Evolutionary conservation across 2,329 filamentous ascomycete species (phyloP).

Genomic region (Triangularia verruculosa): DNA sequence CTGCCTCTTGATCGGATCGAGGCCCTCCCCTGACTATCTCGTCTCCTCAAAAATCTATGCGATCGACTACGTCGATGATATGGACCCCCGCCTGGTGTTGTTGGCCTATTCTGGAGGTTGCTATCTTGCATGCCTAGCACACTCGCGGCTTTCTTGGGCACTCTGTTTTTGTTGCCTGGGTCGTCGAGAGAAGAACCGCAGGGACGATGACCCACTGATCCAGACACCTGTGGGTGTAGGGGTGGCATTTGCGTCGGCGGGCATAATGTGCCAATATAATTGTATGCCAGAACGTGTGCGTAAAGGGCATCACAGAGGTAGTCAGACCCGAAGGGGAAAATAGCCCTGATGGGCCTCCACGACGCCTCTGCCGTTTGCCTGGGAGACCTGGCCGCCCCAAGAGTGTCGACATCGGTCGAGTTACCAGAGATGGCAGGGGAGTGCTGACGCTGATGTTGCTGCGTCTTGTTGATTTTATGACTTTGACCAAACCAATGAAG

Average conservation of each 20-base stretch:
- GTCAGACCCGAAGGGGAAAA: slow-evolving; percentile 52
- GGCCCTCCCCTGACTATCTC: not conserved
- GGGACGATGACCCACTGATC: slow-evolving; percentile 16
- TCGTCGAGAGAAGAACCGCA: slow-evolving; percentile 23
- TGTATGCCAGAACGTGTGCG: slow-evolving; percentile 57
- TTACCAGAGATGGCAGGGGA: slow-evolving; percentile 6
- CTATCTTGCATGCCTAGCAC: slow-evolving; percentile 44
- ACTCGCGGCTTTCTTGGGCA: slow-evolving; percentile 52
- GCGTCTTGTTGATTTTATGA: slow-evolving; percentile 30
- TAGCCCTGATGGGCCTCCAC: slow-evolving; percentile 40
- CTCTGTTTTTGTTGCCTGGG: slow-evolving; percentile 31
- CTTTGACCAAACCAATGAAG: slow-evolving; percentile 16
- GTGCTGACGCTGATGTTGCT: slow-evolving; percentile 34
- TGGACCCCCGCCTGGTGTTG: slow-evolving; percentile 15
- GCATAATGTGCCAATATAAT: slow-evolving; percentile 48
- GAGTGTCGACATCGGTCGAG: not conserved
- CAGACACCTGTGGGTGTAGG: slow-evolving; percentile 16
- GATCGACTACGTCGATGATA: slow-evolving; percentile 3
- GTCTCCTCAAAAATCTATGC: not conserved
- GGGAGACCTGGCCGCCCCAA: not conserved
- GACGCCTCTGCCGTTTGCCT: not conserved
- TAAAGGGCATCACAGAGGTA: slow-evolving; percentile 58
- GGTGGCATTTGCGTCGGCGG: slow-evolving; percentile 14
- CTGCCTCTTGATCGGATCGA: slow-evolving; percentile 3
- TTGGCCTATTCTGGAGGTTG: slow-evolving; percentile 22